Evolutionary conservation across 805 yeast genomes (phyloP).

Genomic region (Metschnikowia borealis): DNA sequence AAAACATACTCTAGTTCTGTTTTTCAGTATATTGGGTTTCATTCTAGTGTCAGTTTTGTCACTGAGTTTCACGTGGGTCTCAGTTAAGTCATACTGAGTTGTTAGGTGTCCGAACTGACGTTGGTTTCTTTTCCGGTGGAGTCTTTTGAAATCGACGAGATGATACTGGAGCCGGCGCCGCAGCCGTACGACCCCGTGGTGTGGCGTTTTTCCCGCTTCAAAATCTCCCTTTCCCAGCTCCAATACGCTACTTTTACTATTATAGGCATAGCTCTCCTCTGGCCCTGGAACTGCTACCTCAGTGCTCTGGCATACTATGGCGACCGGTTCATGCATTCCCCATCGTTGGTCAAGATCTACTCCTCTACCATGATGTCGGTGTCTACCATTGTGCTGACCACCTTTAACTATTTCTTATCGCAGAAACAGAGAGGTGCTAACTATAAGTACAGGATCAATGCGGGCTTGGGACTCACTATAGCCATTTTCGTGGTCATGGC

Average conservation of each 20-base stretch:
- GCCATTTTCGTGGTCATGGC: conserved; percentile 57
- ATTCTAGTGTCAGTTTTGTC: too few relatives aligned
- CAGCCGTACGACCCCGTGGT: conserved; percentile 21
- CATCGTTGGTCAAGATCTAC: conserved; percentile 53
- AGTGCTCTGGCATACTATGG: conserved; percentile 81
- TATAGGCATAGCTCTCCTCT: conserved; percentile 74
- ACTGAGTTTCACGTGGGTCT: too few relatives aligned
- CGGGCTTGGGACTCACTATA: conserved; percentile 60
- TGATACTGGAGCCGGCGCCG: conserved; percentile 6
- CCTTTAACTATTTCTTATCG: conserved; percentile 58
- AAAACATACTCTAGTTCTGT: too few relatives aligned
- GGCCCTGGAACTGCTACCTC: conserved; percentile 94
- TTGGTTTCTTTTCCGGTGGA: neutral
- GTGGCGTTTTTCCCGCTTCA: conserved; percentile 7
- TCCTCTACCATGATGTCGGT: conserved; percentile 86
- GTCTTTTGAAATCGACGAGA: conserved; percentile 8
- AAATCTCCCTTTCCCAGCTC: conserved; percentile 27
- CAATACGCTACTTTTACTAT: conserved; percentile 57
- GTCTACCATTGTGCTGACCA: conserved; percentile 65
- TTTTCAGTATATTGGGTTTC: too few relatives aligned
- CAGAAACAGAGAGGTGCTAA: conserved; percentile 59
- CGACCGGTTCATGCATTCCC: conserved; percentile 50
- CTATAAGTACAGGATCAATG: conserved; percentile 51
- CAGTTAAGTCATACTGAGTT: too few relatives aligned
- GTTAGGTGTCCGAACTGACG: neutral